These are phyloP conservation scores for Oxytropis ochrocephala DNA, from an alignment of 306 rosid genomes.

Conservation along the genomic window DNA sequence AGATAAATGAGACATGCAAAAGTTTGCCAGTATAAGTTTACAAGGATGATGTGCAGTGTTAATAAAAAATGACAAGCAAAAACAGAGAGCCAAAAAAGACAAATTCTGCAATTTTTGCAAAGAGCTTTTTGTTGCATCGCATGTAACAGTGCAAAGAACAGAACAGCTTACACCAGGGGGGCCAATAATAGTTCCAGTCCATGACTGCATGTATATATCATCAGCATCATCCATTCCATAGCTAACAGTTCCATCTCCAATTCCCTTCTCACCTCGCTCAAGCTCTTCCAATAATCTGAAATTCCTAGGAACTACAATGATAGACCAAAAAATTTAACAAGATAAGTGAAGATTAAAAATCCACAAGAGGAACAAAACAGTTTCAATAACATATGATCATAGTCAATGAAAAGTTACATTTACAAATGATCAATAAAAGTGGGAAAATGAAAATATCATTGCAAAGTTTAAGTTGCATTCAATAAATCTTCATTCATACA, in stretches of 20 bases:
- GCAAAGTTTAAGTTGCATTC: neutral
- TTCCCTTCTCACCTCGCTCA: constrained; percentile 98
- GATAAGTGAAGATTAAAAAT: neutral
- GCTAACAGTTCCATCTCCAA: constrained; percentile 98
- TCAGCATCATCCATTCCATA: constrained; percentile 99
- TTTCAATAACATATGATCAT: neutral
- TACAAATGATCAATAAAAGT: neutral
- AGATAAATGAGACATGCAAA: neutral
- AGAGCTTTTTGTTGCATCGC: neutral
- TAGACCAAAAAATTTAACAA: neutral
- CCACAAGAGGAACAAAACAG: neutral
- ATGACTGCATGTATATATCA: constrained; percentile 89
- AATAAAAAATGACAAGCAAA: neutral
- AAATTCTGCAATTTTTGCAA: neutral
- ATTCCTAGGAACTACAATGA: constrained; percentile 78
- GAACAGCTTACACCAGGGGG: constrained; percentile 73
- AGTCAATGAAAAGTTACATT: neutral
- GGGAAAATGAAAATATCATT: neutral
- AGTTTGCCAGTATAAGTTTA: neutral
- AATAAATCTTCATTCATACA: neutral
- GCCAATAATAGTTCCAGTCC: constrained; percentile 97
- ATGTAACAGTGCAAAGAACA: constrained; percentile 7
- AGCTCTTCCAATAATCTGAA: constrained; percentile 97
- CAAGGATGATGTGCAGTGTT: neutral
- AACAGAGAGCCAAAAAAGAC: neutral